Evolutionary conservation across 1,139 yeast species (phyloP).

Genomic region (Hansenula sp.): DNA sequence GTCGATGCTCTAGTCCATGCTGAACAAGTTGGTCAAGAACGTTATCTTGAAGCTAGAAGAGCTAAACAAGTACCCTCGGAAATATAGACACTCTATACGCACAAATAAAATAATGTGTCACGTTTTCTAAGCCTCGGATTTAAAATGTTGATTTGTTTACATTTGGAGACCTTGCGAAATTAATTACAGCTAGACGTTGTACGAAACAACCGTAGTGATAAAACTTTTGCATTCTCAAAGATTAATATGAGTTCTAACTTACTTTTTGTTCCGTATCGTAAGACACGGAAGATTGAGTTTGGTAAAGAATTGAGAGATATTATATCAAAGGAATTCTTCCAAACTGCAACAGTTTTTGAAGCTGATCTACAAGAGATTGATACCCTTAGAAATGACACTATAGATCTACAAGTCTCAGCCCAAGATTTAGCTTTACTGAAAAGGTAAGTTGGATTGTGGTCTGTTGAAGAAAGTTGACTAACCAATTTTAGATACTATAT

Average conservation of each 20-base stretch:
- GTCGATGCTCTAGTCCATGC: slow-evolving; percentile 36
- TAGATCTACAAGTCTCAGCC: slow-evolving; percentile 25
- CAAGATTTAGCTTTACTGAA: slow-evolving; percentile 27
- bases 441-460: not conserved
- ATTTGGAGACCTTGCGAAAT: not conserved
- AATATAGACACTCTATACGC: too few relatives aligned
- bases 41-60: slow-evolving; percentile 24
- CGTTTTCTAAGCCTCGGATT: not conserved
- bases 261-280: slow-evolving; percentile 48
- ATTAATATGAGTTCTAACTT: slow-evolving; percentile 30
- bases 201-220: not conserved
- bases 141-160: not conserved
- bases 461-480: not conserved
- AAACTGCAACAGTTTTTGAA: slow-evolving; percentile 54
- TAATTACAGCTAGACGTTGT: not conserved
- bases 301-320: slow-evolving; percentile 41
- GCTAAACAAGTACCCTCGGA: not conserved
- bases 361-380: slow-evolving; percentile 45
- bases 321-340: slow-evolving; percentile 60
- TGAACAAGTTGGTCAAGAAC: slow-evolving; percentile 33
- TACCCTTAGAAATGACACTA: slow-evolving; percentile 30
- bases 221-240: not conserved
- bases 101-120: too few relatives aligned
- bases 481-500: slow-evolving; percentile 26
- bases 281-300: slow-evolving; percentile 44